Evolutionary conservation across 2,329 filamentous ascomycete genomes (phyloP).

Genomic region (Zymoseptoria tritici): DNA sequence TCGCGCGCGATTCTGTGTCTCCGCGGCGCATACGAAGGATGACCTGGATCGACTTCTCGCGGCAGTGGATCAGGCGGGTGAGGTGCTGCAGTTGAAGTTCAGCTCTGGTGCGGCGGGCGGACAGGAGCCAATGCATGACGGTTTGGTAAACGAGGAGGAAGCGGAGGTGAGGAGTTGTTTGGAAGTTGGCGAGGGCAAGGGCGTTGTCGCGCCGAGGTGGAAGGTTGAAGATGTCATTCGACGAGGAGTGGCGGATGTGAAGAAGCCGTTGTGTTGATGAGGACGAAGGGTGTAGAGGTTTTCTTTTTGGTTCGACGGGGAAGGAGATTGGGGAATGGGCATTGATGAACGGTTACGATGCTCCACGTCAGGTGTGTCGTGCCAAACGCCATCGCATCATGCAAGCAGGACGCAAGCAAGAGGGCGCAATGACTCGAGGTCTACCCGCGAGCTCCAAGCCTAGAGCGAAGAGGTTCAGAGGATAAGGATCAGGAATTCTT

Average conservation of each 20-base stretch:
- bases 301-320: background rate
- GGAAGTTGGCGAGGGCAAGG: conserved; percentile 41
- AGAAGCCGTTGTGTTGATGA: conserved; percentile 49
- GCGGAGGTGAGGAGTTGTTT: conserved; percentile 51
- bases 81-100: conserved; percentile 90
- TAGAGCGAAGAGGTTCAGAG: background rate
- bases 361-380: background rate
- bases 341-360: background rate
- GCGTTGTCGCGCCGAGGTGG: conserved; percentile 68
- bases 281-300: background rate
- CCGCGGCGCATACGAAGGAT: conserved; percentile 94
- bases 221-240: conserved; percentile 65
- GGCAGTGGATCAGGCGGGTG: conserved; percentile 88
- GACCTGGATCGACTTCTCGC: conserved; percentile 83
- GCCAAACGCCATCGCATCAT: no score
- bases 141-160: conserved; percentile 64
- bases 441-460: no score
- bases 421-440: background rate
- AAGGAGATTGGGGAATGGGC: background rate
- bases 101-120: conserved; percentile 93
- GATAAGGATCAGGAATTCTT: background rate
- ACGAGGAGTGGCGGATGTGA: conserved; percentile 66
- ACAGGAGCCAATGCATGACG: conserved; percentile 65
- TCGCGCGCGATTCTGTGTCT: conserved; percentile 90
- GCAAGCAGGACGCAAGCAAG: background rate